Evolutionary conservation across 179 eudicot genomes (phyloP).

Genomic region (Corrigiola litoralis): DNA sequence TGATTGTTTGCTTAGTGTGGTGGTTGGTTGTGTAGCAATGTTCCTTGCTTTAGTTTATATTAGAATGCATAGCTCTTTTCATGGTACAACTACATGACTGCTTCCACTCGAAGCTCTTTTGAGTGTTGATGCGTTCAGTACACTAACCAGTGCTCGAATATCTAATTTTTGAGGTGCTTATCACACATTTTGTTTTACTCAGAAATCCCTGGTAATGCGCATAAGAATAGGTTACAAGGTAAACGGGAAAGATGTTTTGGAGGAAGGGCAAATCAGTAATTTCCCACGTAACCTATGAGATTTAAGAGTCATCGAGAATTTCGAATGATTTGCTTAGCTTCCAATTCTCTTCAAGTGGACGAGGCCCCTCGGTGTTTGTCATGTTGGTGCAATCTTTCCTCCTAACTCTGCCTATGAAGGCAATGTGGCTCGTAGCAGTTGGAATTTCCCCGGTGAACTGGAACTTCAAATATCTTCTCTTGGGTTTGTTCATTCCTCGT

Average conservation of each 20-base stretch:
- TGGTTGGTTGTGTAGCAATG: background rate
- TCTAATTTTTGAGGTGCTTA: background rate
- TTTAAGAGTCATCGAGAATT: conserved; percentile 2
- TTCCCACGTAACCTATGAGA: conserved; percentile 73
- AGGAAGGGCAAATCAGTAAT: conserved; percentile 91
- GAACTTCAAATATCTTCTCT: conserved; percentile 9
- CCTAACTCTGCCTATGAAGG: conserved; percentile 7
- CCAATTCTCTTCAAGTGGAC: conserved; percentile 5
- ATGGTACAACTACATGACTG: background rate
- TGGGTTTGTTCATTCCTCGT: conserved; percentile 23
- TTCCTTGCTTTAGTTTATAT: background rate
- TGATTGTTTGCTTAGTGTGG: background rate
- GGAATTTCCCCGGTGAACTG: background rate
- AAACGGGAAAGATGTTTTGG: conserved; percentile 64
- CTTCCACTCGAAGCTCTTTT: background rate
- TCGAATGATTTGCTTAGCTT: conserved; percentile 16
- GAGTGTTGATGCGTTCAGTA: background rate
- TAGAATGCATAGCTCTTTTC: background rate
- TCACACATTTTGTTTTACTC: conserved; percentile 21
- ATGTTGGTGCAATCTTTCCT: conserved; percentile 24
- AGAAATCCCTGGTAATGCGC: conserved; percentile 97
- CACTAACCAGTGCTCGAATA: too few species aligned
- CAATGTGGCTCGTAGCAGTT: conserved; percentile 15
- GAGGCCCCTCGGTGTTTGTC: conserved; percentile 22
- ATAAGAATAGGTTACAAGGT: conserved; percentile 76